These are phyloP conservation scores for Eutrema japonicum DNA, from an alignment of 345 rosid genomes.

Conservation along the genomic window DNA sequence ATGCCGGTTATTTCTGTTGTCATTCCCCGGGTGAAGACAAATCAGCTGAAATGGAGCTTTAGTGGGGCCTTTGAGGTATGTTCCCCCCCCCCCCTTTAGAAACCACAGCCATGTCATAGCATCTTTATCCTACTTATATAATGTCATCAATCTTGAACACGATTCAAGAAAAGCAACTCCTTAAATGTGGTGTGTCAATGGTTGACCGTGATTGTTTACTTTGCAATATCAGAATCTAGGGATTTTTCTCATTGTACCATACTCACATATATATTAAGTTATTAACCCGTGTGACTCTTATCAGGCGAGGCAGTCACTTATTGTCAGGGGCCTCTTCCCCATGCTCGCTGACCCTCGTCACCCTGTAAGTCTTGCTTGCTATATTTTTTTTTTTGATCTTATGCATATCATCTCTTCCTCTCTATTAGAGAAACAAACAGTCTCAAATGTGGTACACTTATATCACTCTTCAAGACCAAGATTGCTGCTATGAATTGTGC, in stretches of 20 bases:
- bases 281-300: slow-evolving; percentile 29
- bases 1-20: slow-evolving; percentile 99
- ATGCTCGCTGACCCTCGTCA: slow-evolving; percentile 95
- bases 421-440: background rate
- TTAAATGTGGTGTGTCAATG: background rate
- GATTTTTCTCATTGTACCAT: background rate
- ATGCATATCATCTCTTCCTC: slow-evolving; percentile 3
- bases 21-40: slow-evolving; percentile 95
- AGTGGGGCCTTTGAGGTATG: slow-evolving; percentile 96
- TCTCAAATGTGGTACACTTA: slow-evolving; percentile 6
- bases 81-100: background rate
- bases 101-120: background rate
- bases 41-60: slow-evolving; percentile 97
- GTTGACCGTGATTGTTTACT: slow-evolving; percentile 2
- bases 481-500: background rate
- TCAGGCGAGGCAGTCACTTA: slow-evolving; percentile 89
- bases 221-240: background rate
- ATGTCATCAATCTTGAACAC: background rate
- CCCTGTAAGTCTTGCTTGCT: slow-evolving; percentile 57
- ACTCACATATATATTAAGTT: slow-evolving; percentile 15
- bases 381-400: background rate
- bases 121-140: background rate
- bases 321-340: slow-evolving; percentile 88
- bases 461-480: background rate
- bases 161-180: background rate